Evolutionary conservation across 2,329 filamentous ascomycete genomes (phyloP).

Genomic region (Cladophialophora carrionii): DNA sequence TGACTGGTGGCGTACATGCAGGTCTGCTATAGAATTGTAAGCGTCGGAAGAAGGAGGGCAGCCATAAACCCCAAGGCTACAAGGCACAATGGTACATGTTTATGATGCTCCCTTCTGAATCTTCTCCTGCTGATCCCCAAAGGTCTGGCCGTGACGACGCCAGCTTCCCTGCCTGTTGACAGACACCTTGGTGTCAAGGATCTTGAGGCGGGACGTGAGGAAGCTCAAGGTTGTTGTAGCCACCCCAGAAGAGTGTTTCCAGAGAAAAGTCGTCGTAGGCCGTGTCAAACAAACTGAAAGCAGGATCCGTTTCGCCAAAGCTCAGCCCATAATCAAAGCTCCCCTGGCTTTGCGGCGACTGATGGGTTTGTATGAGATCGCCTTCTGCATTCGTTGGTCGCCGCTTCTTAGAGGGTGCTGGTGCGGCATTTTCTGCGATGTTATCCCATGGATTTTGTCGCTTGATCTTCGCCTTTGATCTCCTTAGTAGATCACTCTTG

Average conservation of each 20-base stretch:
- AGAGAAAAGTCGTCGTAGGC: conserved; percentile 30
- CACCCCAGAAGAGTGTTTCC: conserved; percentile 29
- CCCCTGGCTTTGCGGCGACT: conserved; percentile 13
- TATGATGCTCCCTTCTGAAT: neutral
- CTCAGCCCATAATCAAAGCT: conserved; percentile 19
- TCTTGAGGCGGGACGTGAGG: conserved; percentile 26
- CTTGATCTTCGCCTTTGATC: conserved; percentile 22
- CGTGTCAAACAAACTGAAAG: conserved; percentile 29
- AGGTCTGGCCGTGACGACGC: too few relatives aligned
- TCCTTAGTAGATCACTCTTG: conserved; percentile 34
- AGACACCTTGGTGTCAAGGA: neutral
- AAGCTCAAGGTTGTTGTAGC: conserved; percentile 27
- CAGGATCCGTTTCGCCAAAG: conserved; percentile 12
- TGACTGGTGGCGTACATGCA: conserved; percentile 47
- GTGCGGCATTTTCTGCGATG: neutral
- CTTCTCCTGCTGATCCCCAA: too few relatives aligned
- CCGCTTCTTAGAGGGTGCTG: conserved; percentile 14
- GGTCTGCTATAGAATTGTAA: conserved; percentile 28
- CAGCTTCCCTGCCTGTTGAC: neutral
- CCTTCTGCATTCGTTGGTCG: conserved; percentile 17
- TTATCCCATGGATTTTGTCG: conserved; percentile 28
- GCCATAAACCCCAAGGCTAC: neutral
- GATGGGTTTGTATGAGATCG: conserved; percentile 8
- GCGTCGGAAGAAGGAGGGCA: neutral
- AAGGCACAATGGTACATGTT: neutral